Evolutionary conservation across 805 yeast genomes (phyloP).

Genomic region (Metschnikowia colocasiae): DNA sequence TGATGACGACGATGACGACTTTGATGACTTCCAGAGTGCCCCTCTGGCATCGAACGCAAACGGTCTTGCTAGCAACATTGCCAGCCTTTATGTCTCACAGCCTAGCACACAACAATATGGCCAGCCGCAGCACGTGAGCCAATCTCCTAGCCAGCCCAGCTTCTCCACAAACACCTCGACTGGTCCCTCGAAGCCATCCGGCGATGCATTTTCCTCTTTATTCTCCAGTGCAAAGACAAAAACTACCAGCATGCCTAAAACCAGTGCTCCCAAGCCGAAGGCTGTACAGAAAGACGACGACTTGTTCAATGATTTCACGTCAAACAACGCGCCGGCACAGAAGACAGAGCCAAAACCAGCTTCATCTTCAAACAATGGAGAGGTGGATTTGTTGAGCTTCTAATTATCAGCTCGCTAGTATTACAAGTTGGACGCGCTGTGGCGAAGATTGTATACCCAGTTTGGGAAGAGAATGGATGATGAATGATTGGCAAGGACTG

Average conservation of each 20-base stretch:
- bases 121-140: conserved; percentile 18
- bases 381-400: conserved; percentile 48
- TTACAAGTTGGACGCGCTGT: not conserved
- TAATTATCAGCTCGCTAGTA: conserved; percentile 20
- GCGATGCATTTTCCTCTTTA: conserved; percentile 71
- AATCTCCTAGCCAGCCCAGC: conserved; percentile 12
- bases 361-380: conserved; percentile 25
- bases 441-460: not conserved
- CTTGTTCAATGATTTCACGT: conserved; percentile 31
- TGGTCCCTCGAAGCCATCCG: conserved; percentile 40
- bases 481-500: not conserved
- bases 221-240: conserved; percentile 61
- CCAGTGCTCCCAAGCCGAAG: conserved; percentile 11
- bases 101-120: conserved; percentile 11
- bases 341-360: conserved; percentile 10
- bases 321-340: conserved; percentile 18
- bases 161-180: conserved; percentile 25
- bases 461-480: not conserved
- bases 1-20: conserved; percentile 69
- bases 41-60: conserved; percentile 32
- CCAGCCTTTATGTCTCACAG: conserved; percentile 27
- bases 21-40: conserved; percentile 78
- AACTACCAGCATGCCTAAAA: conserved; percentile 13
- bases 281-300: conserved; percentile 22
- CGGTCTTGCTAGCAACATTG: conserved; percentile 23